Evolutionary conservation across 495 filamentous ascomycete species (phyloP).

Genomic region (Chaetomium cochliodes): DNA sequence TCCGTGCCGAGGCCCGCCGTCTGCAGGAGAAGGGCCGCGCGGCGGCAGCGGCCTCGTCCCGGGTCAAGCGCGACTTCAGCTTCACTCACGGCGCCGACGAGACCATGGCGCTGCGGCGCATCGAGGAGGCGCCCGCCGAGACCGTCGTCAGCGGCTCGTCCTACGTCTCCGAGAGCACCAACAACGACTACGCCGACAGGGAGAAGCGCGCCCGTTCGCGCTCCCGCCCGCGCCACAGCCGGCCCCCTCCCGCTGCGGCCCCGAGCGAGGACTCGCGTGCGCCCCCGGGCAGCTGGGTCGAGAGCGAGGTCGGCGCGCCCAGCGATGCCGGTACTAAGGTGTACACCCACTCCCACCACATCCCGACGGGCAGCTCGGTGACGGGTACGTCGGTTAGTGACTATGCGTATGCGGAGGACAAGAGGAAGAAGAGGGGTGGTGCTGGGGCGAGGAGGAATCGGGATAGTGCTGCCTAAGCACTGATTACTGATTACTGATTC

Average conservation of each 20-base stretch:
- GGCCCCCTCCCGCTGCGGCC: background rate
- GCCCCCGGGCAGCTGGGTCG: conserved; percentile 57
- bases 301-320: conserved; percentile 48
- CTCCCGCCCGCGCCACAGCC: conserved; percentile 22
- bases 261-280: conserved; percentile 24
- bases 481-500: too few relatives aligned
- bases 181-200: conserved; percentile 7
- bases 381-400: conserved; percentile 32
- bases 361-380: conserved; percentile 47
- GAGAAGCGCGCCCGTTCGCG: background rate
- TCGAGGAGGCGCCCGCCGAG: conserved; percentile 29
- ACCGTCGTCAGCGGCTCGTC: conserved; percentile 19
- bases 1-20: conserved; percentile 50
- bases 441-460: conserved; percentile 26
- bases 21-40: conserved; percentile 45
- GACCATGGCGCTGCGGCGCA: conserved; percentile 33
- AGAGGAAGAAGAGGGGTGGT: conserved; percentile 35
- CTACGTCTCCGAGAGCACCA: background rate
- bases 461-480: conserved; percentile 12
- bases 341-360: conserved; percentile 78
- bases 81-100: conserved; percentile 48
- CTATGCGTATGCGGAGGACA: conserved; percentile 38
- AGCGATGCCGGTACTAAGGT: conserved; percentile 72
- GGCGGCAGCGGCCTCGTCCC: conserved; percentile 21
- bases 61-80: conserved; percentile 47